A percentile compares a stretch with the other conserved stretches of the same genome.
Conservation (phyloP, 208 protist genomes). For the Porcisia deanei region DNA sequence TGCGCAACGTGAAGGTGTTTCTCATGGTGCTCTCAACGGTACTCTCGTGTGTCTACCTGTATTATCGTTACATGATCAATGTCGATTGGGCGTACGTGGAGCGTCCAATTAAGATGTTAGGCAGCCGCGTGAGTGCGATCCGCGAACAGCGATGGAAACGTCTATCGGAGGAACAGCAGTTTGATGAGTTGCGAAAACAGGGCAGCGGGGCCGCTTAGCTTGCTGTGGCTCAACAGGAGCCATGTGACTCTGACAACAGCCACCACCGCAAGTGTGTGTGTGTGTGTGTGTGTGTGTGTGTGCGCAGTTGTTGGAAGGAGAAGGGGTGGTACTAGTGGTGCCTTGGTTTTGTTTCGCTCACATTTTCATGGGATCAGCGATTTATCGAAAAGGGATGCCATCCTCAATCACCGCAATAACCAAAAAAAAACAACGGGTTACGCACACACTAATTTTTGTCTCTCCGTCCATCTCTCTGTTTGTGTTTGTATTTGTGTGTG, state of each 20-base stretch:
- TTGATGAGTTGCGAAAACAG: conserved; percentile 16
- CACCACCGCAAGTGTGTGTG: neutral
- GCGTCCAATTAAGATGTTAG: conserved; percentile 69
- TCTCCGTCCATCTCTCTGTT: too few species aligned
- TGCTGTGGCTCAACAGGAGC: neutral
- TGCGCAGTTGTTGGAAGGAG: neutral
- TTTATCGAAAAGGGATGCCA: too few species aligned
- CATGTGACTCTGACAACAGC: neutral
- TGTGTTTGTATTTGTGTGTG: too few species aligned
- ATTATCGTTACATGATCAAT: conserved; percentile 91
- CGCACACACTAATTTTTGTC: neutral
- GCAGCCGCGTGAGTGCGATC: conserved; percentile 68
- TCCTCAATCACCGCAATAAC: neutral
- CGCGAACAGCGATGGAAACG: conserved; percentile 56
- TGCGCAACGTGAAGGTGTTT: conserved; percentile 87
- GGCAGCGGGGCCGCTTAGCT: neutral
- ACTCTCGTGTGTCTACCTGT: conserved; percentile 71
- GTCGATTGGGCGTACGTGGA: conserved; percentile 81
- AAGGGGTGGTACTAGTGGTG: neutral
- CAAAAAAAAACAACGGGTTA: neutral
- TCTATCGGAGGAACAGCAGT: conserved; percentile 46
- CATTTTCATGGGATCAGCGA: neutral
- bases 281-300: neutral
- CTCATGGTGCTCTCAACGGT: conserved; percentile 63
- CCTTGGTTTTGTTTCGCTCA: neutral